phyloP scores from a whole-genome alignment of 1,139 yeast genomes.

The Saccharomyces hybrid region DNA sequence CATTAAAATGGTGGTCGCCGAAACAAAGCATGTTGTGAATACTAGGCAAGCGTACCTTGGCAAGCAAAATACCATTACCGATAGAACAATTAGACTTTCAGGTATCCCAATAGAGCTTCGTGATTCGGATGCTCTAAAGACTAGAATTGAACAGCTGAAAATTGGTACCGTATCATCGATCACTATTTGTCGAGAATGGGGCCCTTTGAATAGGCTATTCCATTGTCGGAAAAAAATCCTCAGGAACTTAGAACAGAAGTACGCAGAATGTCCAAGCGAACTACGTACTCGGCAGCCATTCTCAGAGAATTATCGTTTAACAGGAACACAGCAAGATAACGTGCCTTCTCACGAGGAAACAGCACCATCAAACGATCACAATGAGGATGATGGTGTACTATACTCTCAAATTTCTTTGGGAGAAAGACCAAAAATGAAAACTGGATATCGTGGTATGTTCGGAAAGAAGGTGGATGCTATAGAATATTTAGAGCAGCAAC shows the following conservation, averaged over 20 bases:
- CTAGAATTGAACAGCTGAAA: conserved; percentile 67
- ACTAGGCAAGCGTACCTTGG: conserved; percentile 82
- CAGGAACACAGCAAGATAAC: conserved; percentile 9
- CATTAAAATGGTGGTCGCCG: conserved; percentile 52
- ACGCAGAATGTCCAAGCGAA: conserved; percentile 56
- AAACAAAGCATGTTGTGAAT: conserved; percentile 62
- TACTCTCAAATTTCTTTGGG: conserved; percentile 23
- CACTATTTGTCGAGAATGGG: conserved; percentile 83
- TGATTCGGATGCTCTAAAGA: conserved; percentile 56
- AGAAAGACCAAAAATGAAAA: conserved; percentile 45
- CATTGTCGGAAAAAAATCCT: conserved; percentile 49
- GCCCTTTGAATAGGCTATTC: conserved; percentile 56
- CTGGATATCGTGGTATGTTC: conserved; percentile 44
- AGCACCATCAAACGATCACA: conserved; percentile 1
- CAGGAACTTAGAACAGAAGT: conserved; percentile 55
- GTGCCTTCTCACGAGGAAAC: background rate
- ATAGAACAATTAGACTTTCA: conserved; percentile 78
- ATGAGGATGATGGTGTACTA: conserved; percentile 26
- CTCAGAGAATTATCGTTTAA: conserved; percentile 22
- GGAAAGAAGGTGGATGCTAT: conserved; percentile 61
- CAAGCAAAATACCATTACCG: conserved; percentile 82
- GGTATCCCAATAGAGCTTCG: conserved; percentile 86
- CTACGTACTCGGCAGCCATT: conserved; percentile 18
- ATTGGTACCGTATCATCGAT: conserved; percentile 75
- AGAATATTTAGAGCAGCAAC: conserved; percentile 49